Evolutionary conservation across 805 yeast genomes (phyloP), one percentile per base, ranked within the genome.

Genomic region (Peterozyma toletana): DNA sequence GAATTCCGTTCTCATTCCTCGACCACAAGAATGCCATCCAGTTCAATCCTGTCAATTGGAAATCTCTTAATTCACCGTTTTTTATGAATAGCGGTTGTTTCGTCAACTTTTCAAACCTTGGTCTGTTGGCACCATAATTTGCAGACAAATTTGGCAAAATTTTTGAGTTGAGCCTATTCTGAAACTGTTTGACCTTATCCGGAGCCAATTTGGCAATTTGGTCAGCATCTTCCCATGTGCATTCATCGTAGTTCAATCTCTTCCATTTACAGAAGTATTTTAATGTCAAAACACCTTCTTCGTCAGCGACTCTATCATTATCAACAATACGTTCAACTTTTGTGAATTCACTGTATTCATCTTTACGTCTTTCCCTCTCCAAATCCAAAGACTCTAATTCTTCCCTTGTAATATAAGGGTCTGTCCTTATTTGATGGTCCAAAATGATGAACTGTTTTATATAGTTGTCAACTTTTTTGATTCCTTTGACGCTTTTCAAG

Each of bases 1-100:
- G 68, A 41, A 93, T 93, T 44, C 99, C 98, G 62, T 93, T 93
- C 66, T 93, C 97, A 63, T 91, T 87, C 56, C 97, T 78, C 3
- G 96, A 87, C 99, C 99, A 93, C 48, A 93, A 68, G 60, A 91
- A 93, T 0, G 99, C 99, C 99, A 93, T 93, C 99, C 99, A 93
- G 64, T 93, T 93, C 49, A 93, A 75, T 45, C 99, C 99, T 0
- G 99, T 93, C 61, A 93, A 74, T 69, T 93, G 99, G 76, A 93
- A 93, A 67, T 93, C 99, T 61, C 99, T 79, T 50, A 93, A 73
- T 60, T 85, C 93, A 41, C 97, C 96, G 56, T 84, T 82, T 59
- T 89, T 89, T 51, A 93, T 82, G 57, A 84, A 93, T 11, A 81
- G 72, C 1, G 99, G 99, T 64, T 93, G 99, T 43, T 73, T 74